Evolutionary conservation across 23 red algal species (phyloP), one percentile per base, ranked within the genome.

Genomic region (Gracilaria caudata): DNA sequence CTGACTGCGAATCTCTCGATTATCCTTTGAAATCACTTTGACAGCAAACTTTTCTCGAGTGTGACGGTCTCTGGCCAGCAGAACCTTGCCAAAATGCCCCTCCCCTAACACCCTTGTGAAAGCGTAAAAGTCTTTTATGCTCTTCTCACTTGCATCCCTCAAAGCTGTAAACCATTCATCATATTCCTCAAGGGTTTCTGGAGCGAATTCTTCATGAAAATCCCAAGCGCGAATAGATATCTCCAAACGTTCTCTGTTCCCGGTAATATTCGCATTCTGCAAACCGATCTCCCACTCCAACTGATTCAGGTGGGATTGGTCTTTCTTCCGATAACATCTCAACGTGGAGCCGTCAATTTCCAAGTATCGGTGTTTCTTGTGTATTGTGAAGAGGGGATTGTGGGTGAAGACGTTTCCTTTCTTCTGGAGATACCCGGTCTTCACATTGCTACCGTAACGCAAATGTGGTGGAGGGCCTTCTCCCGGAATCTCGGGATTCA

Each of bases 31-130:
- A 49, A 95, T 95, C 20, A 95, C 86, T 49, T 95, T 95, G 32
- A 95, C 87, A 26, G 94, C 94, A 63, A 95, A 91, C 80, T 90
- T 88, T 49, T 95, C 94, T 33, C 53, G 64, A n/a, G 87, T 95
- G 30, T 74, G 74, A 29, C 89, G 73, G 71, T 95, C 94, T 74
- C 83, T 88, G 14, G 94, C 94, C 10, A 95, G 47, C 20, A 91
- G 54, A 64, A 95, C 94, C 21, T 80, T 85, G 54, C 94, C 94
- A 90, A 95, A 95, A 30, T 91, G 87, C 9, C 94, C 94, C n/a
- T 92, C 86, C 12, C 94, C 94, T n/a, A 95, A 29, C 21, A 82
- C 81, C 38, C 54, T 90, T 12, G 83, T 66, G 29, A 95, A 82
- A 3, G 82, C 89, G 57, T 95, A 95, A 77, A 85, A 95, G 73